Percentiles rank a stretch among this genome's conserved stretches.
phyloP scores from a whole-genome alignment of 306 rosid genomes.

The Castanea mollissima region DNA sequence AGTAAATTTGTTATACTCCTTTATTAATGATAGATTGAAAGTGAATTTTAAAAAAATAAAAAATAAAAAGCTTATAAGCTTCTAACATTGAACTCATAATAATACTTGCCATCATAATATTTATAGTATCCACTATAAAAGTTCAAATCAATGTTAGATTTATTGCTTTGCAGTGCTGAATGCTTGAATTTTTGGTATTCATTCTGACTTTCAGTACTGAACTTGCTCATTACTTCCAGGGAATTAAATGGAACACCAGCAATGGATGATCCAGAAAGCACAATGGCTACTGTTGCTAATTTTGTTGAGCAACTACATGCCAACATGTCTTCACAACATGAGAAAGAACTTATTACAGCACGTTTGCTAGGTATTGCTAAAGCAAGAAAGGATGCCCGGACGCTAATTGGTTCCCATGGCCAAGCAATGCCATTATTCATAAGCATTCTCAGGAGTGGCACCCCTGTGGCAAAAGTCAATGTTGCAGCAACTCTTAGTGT shows the following conservation, averaged over 20 bases:
- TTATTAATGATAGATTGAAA: not conserved
- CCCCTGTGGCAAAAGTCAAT: conserved; percentile 75
- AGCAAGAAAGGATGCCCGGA: conserved; percentile 77
- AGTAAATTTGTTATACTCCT: not conserved
- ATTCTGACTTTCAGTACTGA: conserved; percentile 13
- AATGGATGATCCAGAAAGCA: conserved; percentile 76
- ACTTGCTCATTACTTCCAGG: conserved; percentile 45
- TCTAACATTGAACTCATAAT: not conserved
- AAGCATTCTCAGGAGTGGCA: conserved; percentile 86
- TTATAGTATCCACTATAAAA: not conserved
- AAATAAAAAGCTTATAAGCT: not conserved
- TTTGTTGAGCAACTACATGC: conserved; percentile 90
- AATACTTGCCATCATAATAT: not conserved
- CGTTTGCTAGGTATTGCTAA: conserved; percentile 63
- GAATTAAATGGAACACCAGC: conserved; percentile 41
- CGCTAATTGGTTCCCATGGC: conserved; percentile 84
- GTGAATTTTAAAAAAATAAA: not conserved
- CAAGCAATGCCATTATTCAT: conserved; percentile 98
- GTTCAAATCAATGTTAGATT: not conserved
- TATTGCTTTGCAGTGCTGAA: not conserved
- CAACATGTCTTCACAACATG: conserved; percentile 65
- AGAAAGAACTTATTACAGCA: conserved; percentile 78
- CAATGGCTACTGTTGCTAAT: conserved; percentile 79
- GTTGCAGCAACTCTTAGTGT: conserved; percentile 77
- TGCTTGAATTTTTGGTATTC: conserved; percentile 15